Evolutionary conservation across 1,139 yeast genomes (phyloP), one percentile per base, ranked within the genome.

Genomic region (Yamadazyma jaroonii): DNA sequence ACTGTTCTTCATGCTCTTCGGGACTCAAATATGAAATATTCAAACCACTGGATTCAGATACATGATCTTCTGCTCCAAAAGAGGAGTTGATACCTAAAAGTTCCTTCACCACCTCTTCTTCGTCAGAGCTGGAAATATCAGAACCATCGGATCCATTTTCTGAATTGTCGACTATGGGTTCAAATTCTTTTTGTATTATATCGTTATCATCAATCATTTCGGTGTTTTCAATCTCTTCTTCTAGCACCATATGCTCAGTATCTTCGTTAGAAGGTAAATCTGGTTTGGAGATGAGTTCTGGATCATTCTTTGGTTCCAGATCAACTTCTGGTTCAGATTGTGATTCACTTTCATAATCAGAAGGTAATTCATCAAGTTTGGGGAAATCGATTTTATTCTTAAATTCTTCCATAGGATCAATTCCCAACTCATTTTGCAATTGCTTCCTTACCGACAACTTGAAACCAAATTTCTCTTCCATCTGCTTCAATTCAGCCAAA

Each of bases 391-490:
- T 21, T 7, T 35, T 36, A 21, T 35, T 54, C 53, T 22, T 63
- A 32, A 66, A 51, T 15, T 59, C 61, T 1, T 51, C 52, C 10
- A 65, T 62, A 1, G 72, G 59, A 26, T 48, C 48, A 10, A 48
- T 24, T 5, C 50, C 48, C 22, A 45, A 38, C 11, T 39, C 32
- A 6, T 36, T 14, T 35, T 48, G 49, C 17, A 48, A 35, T 4
- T 41, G 34, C 24, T 39, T 44, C 27, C 50, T 38, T 2, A 37
- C 45, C 3, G 50, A 49, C 30, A 70, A 54, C 35, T 56, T 57
- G 17, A 70, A 48, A 23, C 65, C 51, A 42, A 52, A 68, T 36
- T 56, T 65, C 30, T 48, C 45, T 39, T 67, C 72, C 0, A 67
- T 60, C 20, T 54, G 57, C 34, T 52, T 55, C 26, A 70, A 54